Evolutionary conservation across 306 rosid genomes (phyloP), one percentile per base, ranked within the genome.

Genomic region (Lathyrus aphaca): DNA sequence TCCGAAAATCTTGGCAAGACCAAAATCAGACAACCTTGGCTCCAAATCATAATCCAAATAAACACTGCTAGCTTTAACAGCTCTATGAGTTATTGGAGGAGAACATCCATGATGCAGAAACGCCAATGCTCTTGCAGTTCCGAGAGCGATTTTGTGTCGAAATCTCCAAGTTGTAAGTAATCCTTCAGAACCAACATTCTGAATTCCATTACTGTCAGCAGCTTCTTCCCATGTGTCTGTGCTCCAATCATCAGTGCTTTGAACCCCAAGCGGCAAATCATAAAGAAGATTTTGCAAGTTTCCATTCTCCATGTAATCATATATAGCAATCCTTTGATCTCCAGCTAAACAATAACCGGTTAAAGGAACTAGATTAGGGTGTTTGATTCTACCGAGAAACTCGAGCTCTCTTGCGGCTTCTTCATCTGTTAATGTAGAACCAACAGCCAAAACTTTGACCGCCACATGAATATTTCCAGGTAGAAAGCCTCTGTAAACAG

Each of bases 251-350:
- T 91, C 96, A 16, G 92, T 91, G 78, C 87, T 83, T 57, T 91
- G 97, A 63, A 91, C 82, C 4, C 97, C 99, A 27, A 91, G 87
- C 10, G 97, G 99, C 83, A 91, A 83, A 83, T 91, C 99, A 76
- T 95, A 86, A 21, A 95, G 96, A 77, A 95, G 85, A 57, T 95
- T 91, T 78, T 95, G 99, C 81, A 91, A 69, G 88, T 87, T 91
- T 13, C 99, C 99, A 78, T 95, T 95, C 84, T 91, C 97, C 99
- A 95, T 95, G 80, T 95, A 91, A 72, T 95, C 99, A 81, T 95
- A 95, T 76, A 95, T 89, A 3, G 96, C 95, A 72, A 95, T 92
- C 53, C 97, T 86, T 54, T 95, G 99, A 66, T 95, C 99, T 48
- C 99, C 99, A 14, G 99, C 99, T 55, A 95, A 78, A 86, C 99